Conservation (phyloP, 345 rosid species). For the Arabis hirsuta region DNA sequence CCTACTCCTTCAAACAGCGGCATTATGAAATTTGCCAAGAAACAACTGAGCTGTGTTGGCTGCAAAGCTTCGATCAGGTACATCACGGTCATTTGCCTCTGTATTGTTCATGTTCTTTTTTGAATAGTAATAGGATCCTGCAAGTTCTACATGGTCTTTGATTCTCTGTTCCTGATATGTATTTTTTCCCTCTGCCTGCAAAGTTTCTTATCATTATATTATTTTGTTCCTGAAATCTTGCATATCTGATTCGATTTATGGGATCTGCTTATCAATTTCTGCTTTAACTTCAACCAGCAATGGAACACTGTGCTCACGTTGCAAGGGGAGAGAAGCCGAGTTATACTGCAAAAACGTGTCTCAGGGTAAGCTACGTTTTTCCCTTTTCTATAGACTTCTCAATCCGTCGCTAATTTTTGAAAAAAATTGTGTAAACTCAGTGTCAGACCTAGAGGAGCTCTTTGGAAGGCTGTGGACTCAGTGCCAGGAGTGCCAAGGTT, state of each 20-base stretch:
- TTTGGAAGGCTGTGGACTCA: constrained; percentile 95
- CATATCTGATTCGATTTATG: constrained; percentile 9
- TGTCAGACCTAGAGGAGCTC: constrained; percentile 79
- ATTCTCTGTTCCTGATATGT: constrained; percentile 13
- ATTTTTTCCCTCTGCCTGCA: not conserved
- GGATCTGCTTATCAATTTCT: constrained; percentile 14
- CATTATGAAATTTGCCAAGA: constrained; percentile 94
- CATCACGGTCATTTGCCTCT: constrained; percentile 2
- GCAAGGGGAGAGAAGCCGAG: constrained; percentile 97
- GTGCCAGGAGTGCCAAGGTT: constrained; percentile 98
- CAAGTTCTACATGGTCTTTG: constrained; percentile 10
- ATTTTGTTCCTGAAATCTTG: not conserved
- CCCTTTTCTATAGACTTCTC: constrained; percentile 22
- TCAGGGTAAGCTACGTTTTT: constrained; percentile 57
- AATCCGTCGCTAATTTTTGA: not conserved
- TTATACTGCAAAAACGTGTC: constrained; percentile 86
- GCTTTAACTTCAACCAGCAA: constrained; percentile 39
- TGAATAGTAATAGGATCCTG: constrained; percentile 17
- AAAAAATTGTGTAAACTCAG: constrained; percentile 48
- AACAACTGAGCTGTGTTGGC: constrained; percentile 82
- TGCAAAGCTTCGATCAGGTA: constrained; percentile 87
- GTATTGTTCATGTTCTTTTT: constrained; percentile 24
- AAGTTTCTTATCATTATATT: not conserved
- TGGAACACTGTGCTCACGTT: constrained; percentile 74
- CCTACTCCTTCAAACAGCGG: constrained; percentile 91